Evolutionary conservation across 148 eudicot species (phyloP).

Genomic region (Diospyros lotus): DNA sequence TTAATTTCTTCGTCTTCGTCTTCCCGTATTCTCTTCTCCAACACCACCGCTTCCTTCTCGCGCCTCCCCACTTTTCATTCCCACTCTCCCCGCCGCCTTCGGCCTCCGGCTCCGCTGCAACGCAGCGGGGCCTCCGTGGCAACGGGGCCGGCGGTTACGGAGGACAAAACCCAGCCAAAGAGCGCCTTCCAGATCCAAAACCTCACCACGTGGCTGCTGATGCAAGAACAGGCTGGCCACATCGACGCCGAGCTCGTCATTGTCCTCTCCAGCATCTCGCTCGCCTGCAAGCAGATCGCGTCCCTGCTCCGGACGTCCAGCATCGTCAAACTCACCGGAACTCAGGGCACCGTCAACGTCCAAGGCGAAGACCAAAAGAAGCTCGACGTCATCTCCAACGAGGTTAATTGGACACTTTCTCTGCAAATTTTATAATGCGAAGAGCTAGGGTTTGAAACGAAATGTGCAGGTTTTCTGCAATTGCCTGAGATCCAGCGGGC

Average conservation of each 20-base stretch:
- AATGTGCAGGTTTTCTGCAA: conserved; percentile 72
- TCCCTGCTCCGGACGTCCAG: conserved; percentile 83
- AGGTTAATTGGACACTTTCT: conserved; percentile 33
- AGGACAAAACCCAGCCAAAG: too few species aligned
- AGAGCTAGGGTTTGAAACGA: too few species aligned
- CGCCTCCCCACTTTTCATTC: too few species aligned
- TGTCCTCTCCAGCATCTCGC: conserved; percentile 80
- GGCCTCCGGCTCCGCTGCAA: too few species aligned
- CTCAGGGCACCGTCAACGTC: conserved; percentile 85
- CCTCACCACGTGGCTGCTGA: conserved; percentile 72
- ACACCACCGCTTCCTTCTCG: too few species aligned
- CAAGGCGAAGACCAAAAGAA: conserved; percentile 99
- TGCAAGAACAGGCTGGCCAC: conserved; percentile 70
- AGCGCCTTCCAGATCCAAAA: conserved; percentile 31
- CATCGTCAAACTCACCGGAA: conserved; percentile 91
- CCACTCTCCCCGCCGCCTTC: too few species aligned
- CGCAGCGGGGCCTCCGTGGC: too few species aligned
- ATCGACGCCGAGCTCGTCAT: conserved; percentile 94
- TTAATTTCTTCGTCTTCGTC: too few species aligned
- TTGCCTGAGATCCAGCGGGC: conserved; percentile 89
- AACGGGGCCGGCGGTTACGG: too few species aligned
- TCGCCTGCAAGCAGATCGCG: conserved; percentile 95
- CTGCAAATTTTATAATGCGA: too few species aligned
- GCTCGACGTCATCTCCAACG: conserved; percentile 95
- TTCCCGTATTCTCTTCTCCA: too few species aligned